Conservation (phyloP, 345 rosid genomes). For the Hibiscus trionum region DNA sequence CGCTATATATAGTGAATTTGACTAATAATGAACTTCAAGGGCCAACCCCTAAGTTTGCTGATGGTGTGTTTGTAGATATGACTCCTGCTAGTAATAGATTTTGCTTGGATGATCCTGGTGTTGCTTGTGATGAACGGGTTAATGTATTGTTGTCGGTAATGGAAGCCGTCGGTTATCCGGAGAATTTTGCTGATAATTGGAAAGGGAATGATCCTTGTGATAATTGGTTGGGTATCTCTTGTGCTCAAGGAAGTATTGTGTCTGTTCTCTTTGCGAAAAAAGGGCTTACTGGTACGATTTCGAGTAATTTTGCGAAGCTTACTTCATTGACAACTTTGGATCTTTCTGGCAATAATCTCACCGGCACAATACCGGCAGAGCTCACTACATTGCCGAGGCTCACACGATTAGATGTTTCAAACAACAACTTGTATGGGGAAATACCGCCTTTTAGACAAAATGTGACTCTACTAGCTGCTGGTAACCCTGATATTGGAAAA, state of each 20-base stretch:
- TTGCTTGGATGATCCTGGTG: constrained; percentile 30
- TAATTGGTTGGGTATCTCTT: constrained; percentile 54
- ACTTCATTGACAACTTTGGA: constrained; percentile 37
- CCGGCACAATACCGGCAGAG: constrained; percentile 52
- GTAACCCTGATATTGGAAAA: constrained; percentile 50
- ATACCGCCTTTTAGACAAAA: constrained; percentile 36
- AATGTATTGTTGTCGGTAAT: constrained; percentile 24
- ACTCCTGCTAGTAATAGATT: constrained; percentile 20
- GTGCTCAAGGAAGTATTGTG: constrained; percentile 36
- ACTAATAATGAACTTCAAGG: constrained; percentile 39
- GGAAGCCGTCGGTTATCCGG: constrained; percentile 26
- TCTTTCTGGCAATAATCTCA: constrained; percentile 44
- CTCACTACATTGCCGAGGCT: constrained; percentile 52
- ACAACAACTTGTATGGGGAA: constrained; percentile 43
- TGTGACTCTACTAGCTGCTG: constrained; percentile 30
- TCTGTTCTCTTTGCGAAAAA: constrained; percentile 37
- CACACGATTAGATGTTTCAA: constrained; percentile 45
- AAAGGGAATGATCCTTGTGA: constrained; percentile 56
- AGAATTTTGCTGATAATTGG: constrained; percentile 30
- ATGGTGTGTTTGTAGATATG: constrained; percentile 20
- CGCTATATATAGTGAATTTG: constrained; percentile 39
- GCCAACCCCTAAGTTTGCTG: constrained; percentile 24
- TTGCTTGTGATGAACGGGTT: constrained; percentile 32
- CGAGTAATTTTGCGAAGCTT: constrained; percentile 43
- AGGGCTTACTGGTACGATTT: constrained; percentile 58